Base-by-base conservation (phyloP, 2,329 filamentous ascomycete genomes). In the Penicillium sp. region DNA sequence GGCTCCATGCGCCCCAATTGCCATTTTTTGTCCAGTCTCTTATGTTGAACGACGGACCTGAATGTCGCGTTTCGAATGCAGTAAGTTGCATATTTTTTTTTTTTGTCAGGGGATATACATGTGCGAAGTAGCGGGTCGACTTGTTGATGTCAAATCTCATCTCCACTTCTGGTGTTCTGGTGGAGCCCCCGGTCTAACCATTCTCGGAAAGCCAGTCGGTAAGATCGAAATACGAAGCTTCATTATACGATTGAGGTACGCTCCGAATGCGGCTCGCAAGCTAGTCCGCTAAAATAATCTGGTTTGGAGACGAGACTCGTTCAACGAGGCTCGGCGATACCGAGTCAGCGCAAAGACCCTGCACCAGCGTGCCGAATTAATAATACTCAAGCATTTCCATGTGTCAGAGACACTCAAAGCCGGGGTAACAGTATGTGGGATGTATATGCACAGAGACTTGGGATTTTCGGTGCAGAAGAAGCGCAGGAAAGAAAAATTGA, bases 151-250 rank as follows among this genome's bases (percentile, higher is more conserved):
- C 48, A 26, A 46, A 46, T 29, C 16, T 46, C 39, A 41, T 39
- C 48, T 55, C 58, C 55, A 60, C 55, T 57, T 50, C 49, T 45
- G 48, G 52, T 35, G n/a, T 43, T 52, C 55, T 21, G 14, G 51
- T 26, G 47, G 48, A 51, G 39, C 52, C 45, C 45, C 44, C 43
- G 27, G 45, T 46, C 35, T 26, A 29, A n/a, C 29, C 27, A 44
- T 22, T 49, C 37, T 48, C 3, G 21, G 35, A 45, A 24, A n/a
- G 3, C 11, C 24, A 24, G 33, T 16, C 52, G 27, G 43, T 37
- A 14, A 51, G 44, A 52, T 52, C 56, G 47, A 55, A 45, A 33
- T 44, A 26, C 52, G 48, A 44, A 41, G 39, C 11, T 19, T 41
- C 39, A 41, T 7, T 39, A 29, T 24, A 41, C 48, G 29, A 24